Percentiles rank a stretch among this genome's conserved stretches.
phyloP scores from a whole-genome alignment of 2,329 filamentous ascomycete genomes.

The Amylocarpus encephaloides region DNA sequence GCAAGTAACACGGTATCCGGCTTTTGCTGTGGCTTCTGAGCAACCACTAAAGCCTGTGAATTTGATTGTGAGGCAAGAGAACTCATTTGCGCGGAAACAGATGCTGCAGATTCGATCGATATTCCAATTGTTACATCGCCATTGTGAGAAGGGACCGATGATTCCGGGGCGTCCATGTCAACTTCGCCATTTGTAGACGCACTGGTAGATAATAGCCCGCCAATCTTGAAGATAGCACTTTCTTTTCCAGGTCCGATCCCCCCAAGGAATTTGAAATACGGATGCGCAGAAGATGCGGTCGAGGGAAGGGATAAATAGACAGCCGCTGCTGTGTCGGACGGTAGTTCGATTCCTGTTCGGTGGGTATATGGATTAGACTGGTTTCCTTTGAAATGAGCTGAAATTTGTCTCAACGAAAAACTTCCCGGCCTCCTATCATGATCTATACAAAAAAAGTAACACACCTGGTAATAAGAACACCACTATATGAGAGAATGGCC shows the following conservation, averaged over 20 bases:
- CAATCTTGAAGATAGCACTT: conserved; percentile 82
- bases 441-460: neutral
- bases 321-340: conserved; percentile 71
- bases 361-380: neutral
- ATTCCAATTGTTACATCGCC: conserved; percentile 54
- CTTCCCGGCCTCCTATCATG: no score
- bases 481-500: conserved; percentile 71
- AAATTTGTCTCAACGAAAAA: no score
- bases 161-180: conserved; percentile 26
- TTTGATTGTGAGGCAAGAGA: conserved; percentile 43
- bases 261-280: conserved; percentile 73
- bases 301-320: conserved; percentile 73
- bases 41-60: conserved; percentile 17
- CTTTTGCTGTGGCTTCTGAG: conserved; percentile 7
- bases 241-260: conserved; percentile 87
- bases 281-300: conserved; percentile 31
- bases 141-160: conserved; percentile 41
- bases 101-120: conserved; percentile 67
- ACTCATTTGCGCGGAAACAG: conserved; percentile 65
- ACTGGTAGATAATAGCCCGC: conserved; percentile 21
- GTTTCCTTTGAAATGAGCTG: neutral
- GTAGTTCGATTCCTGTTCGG: conserved; percentile 49
- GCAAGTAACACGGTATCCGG: conserved; percentile 72
- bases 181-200: conserved; percentile 38
- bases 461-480: conserved; percentile 78